Evolutionary conservation across 1,284 basidiomycete species (phyloP).

Genomic region (Ganoderma lucidum): DNA sequence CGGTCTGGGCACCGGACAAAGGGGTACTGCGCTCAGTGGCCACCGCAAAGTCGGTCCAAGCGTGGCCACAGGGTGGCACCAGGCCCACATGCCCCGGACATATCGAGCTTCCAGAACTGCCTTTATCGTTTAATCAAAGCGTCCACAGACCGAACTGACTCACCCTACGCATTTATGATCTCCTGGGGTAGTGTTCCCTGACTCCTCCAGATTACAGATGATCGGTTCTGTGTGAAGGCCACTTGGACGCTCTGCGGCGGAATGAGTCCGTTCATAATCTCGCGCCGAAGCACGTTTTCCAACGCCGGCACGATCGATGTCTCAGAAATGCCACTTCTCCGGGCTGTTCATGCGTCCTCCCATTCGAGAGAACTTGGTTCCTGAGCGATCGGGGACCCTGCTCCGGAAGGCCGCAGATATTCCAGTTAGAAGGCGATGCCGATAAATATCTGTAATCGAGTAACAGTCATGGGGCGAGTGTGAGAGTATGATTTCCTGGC

Average conservation of each 20-base stretch:
- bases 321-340: not conserved
- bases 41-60: not conserved
- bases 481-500: too few relatives aligned
- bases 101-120: not conserved
- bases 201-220: not conserved
- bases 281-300: not conserved
- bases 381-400: not conserved
- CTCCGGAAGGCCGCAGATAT: not conserved
- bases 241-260: not conserved
- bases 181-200: not conserved
- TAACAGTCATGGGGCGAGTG: not conserved
- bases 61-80: not conserved
- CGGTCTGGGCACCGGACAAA: not conserved
- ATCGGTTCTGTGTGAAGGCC: not conserved
- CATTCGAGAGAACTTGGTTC: not conserved
- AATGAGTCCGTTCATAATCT: not conserved
- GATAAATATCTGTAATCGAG: not conserved
- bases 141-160: not conserved
- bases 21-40: not conserved
- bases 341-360: not conserved
- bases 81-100: not conserved
- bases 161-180: not conserved
- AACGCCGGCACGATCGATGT: not conserved
- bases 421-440: not conserved
- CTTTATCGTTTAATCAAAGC: not conserved